These are phyloP conservation scores for Pseudogymnoascus sp. DNA, from an alignment of 2,329 filamentous ascomycete genomes.

Conservation along the genomic window DNA sequence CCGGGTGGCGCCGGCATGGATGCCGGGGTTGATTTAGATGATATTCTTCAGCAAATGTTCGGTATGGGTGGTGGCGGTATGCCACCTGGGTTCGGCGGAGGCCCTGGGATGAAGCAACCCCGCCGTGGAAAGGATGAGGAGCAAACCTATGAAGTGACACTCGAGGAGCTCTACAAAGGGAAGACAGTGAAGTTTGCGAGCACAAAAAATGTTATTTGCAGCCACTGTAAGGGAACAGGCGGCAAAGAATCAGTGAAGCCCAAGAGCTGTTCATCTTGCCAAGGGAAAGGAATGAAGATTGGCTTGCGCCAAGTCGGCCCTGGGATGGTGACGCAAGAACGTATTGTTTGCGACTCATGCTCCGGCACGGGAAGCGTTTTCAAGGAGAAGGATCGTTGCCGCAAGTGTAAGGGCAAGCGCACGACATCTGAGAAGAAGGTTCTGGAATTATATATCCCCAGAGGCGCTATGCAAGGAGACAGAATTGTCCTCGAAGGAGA, in stretches of 20 bases:
- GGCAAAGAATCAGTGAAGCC: constrained; percentile 88
- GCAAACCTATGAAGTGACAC: constrained; percentile 79
- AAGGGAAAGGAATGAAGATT: constrained; percentile 69
- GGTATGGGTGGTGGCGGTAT: constrained; percentile 54
- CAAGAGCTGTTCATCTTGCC: constrained; percentile 74
- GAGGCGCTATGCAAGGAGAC: constrained; percentile 79
- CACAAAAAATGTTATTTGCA: constrained; percentile 88
- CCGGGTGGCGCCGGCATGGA: constrained; percentile 54
- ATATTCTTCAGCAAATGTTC: constrained; percentile 91
- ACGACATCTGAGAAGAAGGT: constrained; percentile 86
- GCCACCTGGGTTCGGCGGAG: constrained; percentile 26
- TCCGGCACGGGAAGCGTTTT: constrained; percentile 77
- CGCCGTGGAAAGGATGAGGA: constrained; percentile 76
- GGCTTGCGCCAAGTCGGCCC: constrained; percentile 78
- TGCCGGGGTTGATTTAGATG: constrained; percentile 77
- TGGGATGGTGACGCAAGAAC: constrained; percentile 74
- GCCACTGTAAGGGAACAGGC: constrained; percentile 77
- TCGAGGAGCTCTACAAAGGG: constrained; percentile 96
- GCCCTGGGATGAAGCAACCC: constrained; percentile 48
- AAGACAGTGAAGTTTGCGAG: constrained; percentile 96
- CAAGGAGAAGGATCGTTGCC: constrained; percentile 96
- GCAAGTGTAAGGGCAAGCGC: constrained; percentile 94
- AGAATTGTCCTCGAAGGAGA: constrained; percentile 86
- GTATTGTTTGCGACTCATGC: constrained; percentile 74
- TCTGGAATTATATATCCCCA: constrained; percentile 90